Conservation (phyloP, 768 basidiomycete species). For the Podaxis sp. region DNA sequence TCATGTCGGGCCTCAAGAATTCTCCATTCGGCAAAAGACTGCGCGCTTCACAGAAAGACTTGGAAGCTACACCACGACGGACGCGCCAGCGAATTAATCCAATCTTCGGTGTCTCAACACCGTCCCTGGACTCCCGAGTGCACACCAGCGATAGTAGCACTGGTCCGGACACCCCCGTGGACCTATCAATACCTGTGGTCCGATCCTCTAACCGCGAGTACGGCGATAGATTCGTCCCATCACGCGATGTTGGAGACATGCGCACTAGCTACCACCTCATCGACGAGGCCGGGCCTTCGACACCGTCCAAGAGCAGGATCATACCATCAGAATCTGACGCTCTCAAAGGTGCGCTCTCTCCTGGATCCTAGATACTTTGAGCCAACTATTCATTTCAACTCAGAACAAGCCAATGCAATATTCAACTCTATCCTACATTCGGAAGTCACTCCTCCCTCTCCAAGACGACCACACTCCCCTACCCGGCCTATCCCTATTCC, state of each 20-base stretch:
- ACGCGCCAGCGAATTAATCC: slow-evolving; percentile 25
- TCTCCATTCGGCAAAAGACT: slow-evolving; percentile 82
- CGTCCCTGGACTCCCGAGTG: slow-evolving; percentile 51
- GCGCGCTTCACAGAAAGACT: slow-evolving; percentile 64
- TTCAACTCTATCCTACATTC: slow-evolving; percentile 75
- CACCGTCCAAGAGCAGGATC: slow-evolving; percentile 56
- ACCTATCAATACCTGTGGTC: slow-evolving; percentile 16
- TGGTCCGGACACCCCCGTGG: slow-evolving; percentile 38
- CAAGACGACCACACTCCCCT: slow-evolving; percentile 59
- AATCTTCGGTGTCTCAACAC: slow-evolving; percentile 53
- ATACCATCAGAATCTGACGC: slow-evolving; percentile 72
- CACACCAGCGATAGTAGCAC: slow-evolving; percentile 51
- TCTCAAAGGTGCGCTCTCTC: slow-evolving; percentile 52
- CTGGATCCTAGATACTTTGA: not conserved
- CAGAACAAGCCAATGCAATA: slow-evolving; percentile 82
- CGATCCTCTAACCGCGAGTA: slow-evolving; percentile 30
- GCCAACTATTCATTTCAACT: not conserved
- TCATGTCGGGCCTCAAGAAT: slow-evolving; percentile 77
- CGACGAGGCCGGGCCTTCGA: slow-evolving; percentile 50
- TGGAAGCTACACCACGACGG: slow-evolving; percentile 40
- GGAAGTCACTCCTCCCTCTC: slow-evolving; percentile 72
- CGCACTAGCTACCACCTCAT: slow-evolving; percentile 65
- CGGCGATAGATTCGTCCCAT: slow-evolving; percentile 68
- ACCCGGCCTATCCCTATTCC: slow-evolving; percentile 39
- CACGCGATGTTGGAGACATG: slow-evolving; percentile 57